Evolutionary conservation across 1,139 yeast genomes (phyloP), one percentile per base, ranked within the genome.

Genomic region (Candida labiduridarum): DNA sequence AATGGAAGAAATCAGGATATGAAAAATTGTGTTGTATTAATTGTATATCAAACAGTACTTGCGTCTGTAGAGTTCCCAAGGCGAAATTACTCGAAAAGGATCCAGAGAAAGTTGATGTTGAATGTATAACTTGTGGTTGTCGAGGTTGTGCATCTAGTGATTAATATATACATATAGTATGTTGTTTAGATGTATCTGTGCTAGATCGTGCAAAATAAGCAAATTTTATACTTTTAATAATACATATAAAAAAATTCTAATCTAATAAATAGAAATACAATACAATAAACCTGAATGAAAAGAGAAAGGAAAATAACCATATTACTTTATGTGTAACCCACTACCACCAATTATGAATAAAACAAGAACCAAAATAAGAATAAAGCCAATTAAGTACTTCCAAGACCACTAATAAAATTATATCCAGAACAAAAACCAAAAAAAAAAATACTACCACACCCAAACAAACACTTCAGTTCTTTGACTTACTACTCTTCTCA

Each of bases 1-100:
- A 91, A 65, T 91, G 97, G 97, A 85, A 85, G 66, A 90, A 89
- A 62, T 85, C 83, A 62, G 97, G 97, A 8, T 91, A 91, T 66
- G 97, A 91, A 63, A 81, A 86, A 52, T 70, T 91, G 49, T 91
- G 98, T 62, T 91, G 98, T 63, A 67, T 91, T 53, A 79, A 82
- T 56, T 91, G 98, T 63, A 89, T 84, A 59, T 74, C 78, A n/a
- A 71, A 67, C 39, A 89, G 86, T 55, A 83, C 92, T 0, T 91
- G 97, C 68, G 82, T 91, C 18, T 91, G 97, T 61, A 72, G 97
- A 49, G 97, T 91, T 1, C 96, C 97, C 1, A 79, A 84, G 57
- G 76, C 79, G 2, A 76, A 71, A 16, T 68, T 79, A 44, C 64
- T 74, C 27, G 78, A 74, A 43, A 70, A 69, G 19, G 61, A 60